These are phyloP conservation scores for Exophiala sp. DNA, from an alignment of 2,329 filamentous ascomycete species.

Conservation along the genomic window DNA sequence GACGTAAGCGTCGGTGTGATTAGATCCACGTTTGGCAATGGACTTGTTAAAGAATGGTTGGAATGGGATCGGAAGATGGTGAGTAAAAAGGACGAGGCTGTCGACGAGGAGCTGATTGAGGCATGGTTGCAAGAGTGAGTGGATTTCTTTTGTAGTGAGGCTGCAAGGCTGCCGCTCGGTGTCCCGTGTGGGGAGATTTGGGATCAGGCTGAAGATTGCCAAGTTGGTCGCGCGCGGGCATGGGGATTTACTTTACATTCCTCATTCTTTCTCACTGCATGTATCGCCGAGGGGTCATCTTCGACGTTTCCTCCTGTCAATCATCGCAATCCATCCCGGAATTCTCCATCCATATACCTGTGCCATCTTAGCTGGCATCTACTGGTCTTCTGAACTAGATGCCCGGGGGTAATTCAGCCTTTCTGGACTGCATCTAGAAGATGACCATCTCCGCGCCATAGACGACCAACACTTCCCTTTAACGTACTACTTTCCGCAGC, in stretches of 20 bases:
- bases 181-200: not conserved
- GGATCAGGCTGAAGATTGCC: not conserved
- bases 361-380: not conserved
- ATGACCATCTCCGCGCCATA: not conserved
- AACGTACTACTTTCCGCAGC: not conserved
- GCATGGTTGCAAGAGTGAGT: conserved; percentile 26
- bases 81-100: conserved; percentile 57
- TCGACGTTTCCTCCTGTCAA: no score
- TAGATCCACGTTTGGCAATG: conserved; percentile 45
- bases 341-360: no score
- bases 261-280: not conserved
- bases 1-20: conserved; percentile 63
- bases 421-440: not conserved
- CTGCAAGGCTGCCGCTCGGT: not conserved
- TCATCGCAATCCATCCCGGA: no score
- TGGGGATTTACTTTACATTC: not conserved
- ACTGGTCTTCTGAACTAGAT: not conserved
- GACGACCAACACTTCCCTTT: not conserved
- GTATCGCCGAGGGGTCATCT: no score
- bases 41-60: conserved; percentile 57
- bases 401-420: not conserved
- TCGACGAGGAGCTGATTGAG: conserved; percentile 32
- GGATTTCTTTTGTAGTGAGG: not conserved
- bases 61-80: conserved; percentile 59
- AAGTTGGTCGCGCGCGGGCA: not conserved